Conservation (phyloP, 805 yeast species). For the Myxozyma neotropica region DNA sequence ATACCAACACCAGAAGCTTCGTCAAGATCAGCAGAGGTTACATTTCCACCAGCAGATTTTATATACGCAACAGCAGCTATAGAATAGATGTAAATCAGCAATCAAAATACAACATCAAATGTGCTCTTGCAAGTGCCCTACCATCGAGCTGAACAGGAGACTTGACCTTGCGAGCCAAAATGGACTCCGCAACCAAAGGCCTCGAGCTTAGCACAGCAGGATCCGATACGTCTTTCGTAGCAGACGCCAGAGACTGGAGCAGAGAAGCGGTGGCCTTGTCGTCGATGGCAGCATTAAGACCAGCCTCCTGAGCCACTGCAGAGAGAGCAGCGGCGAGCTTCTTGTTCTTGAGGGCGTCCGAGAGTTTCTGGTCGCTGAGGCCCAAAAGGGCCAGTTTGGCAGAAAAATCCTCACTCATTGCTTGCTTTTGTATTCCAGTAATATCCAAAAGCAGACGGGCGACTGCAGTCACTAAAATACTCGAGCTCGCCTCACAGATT, state of each 20-base stretch:
- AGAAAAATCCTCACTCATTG: conserved; percentile 7
- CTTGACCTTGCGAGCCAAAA: conserved; percentile 64
- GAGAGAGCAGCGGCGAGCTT: conserved; percentile 75
- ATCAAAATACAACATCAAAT: not conserved
- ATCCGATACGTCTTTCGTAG: conserved; percentile 34
- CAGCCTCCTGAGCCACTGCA: conserved; percentile 56
- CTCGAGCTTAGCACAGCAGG: conserved; percentile 50
- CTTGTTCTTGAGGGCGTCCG: conserved; percentile 81
- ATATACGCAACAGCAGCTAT: conserved; percentile 57
- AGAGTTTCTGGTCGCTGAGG: conserved; percentile 51
- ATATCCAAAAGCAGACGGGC: not conserved
- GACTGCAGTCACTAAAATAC: not conserved
- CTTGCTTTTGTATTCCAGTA: not conserved
- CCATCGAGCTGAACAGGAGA: conserved; percentile 74
- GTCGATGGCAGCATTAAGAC: conserved; percentile 33
- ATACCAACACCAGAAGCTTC: conserved; percentile 64
- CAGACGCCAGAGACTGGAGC: conserved; percentile 63
- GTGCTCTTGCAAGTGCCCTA: not conserved
- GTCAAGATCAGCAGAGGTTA: conserved; percentile 57
- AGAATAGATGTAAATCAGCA: not conserved
- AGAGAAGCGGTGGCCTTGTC: conserved; percentile 65
- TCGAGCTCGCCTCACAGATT: too few relatives aligned
- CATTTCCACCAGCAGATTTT: conserved; percentile 51
- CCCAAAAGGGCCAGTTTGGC: conserved; percentile 28
- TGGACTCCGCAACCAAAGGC: conserved; percentile 58